Evolutionary conservation across 805 yeast genomes (phyloP).

Genomic region (Wickerhamia fluorescens): DNA sequence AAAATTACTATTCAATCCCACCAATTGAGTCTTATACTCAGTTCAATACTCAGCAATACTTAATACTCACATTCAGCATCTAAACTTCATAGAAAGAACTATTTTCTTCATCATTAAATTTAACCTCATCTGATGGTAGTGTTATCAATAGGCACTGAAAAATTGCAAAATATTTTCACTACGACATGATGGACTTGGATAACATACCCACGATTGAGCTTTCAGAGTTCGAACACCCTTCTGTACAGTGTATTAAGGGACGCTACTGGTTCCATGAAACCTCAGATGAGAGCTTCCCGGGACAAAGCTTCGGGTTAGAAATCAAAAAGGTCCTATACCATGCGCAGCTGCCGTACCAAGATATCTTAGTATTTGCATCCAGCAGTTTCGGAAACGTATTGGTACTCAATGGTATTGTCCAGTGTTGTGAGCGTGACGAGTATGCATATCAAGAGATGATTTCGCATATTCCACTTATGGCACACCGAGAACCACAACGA

Average conservation of each 20-base stretch:
- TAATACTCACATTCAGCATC: too few species aligned
- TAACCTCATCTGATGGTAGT: too few species aligned
- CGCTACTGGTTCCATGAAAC: constrained; percentile 72
- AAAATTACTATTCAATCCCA: too few species aligned
- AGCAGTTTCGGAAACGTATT: constrained; percentile 78
- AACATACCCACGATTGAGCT: constrained; percentile 6
- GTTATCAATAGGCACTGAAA: too few species aligned
- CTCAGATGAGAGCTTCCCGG: constrained; percentile 69
- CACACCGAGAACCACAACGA: constrained; percentile 66
- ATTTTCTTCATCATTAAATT: too few species aligned
- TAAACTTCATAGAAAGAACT: too few species aligned
- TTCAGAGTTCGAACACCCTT: constrained; percentile 19
- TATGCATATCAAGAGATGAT: constrained; percentile 93
- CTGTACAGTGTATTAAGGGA: constrained; percentile 19
- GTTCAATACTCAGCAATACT: too few species aligned
- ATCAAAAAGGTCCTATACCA: constrained; percentile 62
- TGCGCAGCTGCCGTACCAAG: constrained; percentile 68
- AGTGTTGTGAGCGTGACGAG: constrained; percentile 88
- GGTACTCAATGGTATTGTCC: constrained; percentile 84
- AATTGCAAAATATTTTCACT: too few species aligned
- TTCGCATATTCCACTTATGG: constrained; percentile 71
- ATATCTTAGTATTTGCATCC: constrained; percentile 72
- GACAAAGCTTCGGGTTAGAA: constrained; percentile 70
- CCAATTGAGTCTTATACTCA: too few species aligned
- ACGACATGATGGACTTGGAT: background rate